Evolutionary conservation across 805 yeast genomes (phyloP), one percentile per base, ranked within the genome.

Genomic region (Pichia scutulata): DNA sequence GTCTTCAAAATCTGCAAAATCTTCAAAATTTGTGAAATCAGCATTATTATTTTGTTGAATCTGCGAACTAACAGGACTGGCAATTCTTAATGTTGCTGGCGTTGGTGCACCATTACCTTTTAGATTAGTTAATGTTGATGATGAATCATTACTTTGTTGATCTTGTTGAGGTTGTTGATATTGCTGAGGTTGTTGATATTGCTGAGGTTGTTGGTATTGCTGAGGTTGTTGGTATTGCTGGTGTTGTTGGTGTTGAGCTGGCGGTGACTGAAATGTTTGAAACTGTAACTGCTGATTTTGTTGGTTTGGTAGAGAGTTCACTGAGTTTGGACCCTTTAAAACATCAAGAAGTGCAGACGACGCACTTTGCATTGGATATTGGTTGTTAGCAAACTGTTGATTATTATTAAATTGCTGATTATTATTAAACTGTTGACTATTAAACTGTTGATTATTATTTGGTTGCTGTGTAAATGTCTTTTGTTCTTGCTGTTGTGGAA

Each of bases 1-100:
- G 19, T 55, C 54, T 26, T 48, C 52, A 33, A 49, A 54, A 19
- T 60, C 62, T 26, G 60, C 63, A 44, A 56, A 56, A 46, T 60
- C 64, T 26, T 60, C 60, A 22, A 55, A 52, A 19, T 60, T 56
- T 4, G 50, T 56, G 10, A 48, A 37, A 21, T 40, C 30, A 40
- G 21, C 33, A 1, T 16, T 12, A 9, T 10, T 39, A 22, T 9
- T 22, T 39, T 16, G n/a, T 13, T 22, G 44, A 16, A 24, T 18
- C 25, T 25, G 33, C 14, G 23, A 19, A 26, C 5, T 26, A 10
- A n/a, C 23, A 18, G 22, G 18, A n/a, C 24, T 19, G 9, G 40
- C 37, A n/a, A 16, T 33, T 14, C 10, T 7, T 33, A 19, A 7
- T 16, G 7, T 10, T 16, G 7, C 10, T 33, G 37, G 5, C 2